Base-by-base conservation (phyloP, 768 basidiomycete species). In the Tulasnella sp. region DNA sequence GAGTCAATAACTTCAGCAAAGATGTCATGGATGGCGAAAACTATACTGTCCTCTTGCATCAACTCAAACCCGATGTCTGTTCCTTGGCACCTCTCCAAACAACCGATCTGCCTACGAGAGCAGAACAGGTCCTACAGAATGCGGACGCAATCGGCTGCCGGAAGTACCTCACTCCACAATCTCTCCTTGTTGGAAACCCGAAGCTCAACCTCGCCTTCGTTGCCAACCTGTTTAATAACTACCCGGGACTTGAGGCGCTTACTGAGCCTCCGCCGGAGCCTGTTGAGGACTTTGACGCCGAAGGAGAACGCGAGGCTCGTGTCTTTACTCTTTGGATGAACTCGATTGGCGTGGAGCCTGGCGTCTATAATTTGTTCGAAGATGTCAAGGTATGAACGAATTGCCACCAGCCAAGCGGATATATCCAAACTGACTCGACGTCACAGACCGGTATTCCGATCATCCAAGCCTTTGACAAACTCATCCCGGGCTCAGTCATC, bases 261-360 rank as follows among this genome's bases (percentile, higher is more conserved):
- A 91, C 96, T 84, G 96, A 98, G 85, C 96, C 97, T 82, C 94
- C 94, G 83, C 95, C 95, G 81, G 94, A 94, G 34, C 91, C 88
- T 0, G 90, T 99, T 48, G 97, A 98, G 84, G 98, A 99, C 87
- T 99, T 99, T 83, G 98, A 99, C 82, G 98, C 97, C 0, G 98
- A 99, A 86, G 98, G 98, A 81, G 98, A 99, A 86, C 92, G 98
- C 73, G 98, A 99, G 86, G 98, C 98, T 6, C 92, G 97, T 50
- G 98, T 97, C 42, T 99, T 99, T 85, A 99, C 94, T 0, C 91
- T 99, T 28, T 99, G 98, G 98, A 89, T 99, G 81, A 99, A 99
- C 88, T 96, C 95, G 18, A 90, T 99, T 76, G 96, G 95, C 82
- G 98, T 99, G 81, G 97, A 99, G 78, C 98, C 98, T 0, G 93